Conservation (phyloP, 768 basidiomycete genomes). For the Leucocoprinus leucothites region DNA sequence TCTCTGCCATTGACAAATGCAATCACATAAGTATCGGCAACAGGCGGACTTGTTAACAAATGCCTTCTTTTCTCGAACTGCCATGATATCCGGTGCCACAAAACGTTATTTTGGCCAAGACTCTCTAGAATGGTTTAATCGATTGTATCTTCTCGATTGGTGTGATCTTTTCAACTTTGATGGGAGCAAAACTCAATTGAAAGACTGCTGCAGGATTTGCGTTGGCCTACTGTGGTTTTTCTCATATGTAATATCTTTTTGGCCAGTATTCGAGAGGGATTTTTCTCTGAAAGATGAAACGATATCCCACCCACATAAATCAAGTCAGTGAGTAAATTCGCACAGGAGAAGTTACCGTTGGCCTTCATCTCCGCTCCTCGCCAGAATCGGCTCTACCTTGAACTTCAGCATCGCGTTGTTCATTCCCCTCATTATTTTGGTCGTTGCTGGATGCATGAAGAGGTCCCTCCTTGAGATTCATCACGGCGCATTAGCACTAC, state of each 20-base stretch:
- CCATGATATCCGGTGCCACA: conserved; percentile 11
- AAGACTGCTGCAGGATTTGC: conserved; percentile 24
- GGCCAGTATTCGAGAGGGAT: conserved; percentile 46
- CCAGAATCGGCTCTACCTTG: conserved; percentile 44
- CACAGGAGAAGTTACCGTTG: not conserved
- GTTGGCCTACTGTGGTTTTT: conserved; percentile 41
- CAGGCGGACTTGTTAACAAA: not conserved
- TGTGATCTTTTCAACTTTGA: conserved; percentile 14
- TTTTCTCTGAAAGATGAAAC: conserved; percentile 48
- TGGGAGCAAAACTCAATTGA: not conserved
- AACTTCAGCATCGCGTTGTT: conserved; percentile 47
- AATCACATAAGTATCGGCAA: not conserved
- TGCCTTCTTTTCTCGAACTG: not conserved
- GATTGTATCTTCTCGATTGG: conserved; percentile 56
- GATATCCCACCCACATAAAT: conserved; percentile 48
- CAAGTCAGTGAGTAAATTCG: conserved; percentile 41
- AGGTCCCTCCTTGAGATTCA: conserved; percentile 51
- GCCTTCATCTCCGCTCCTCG: conserved; percentile 1
- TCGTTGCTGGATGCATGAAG: conserved; percentile 33
- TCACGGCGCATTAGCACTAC: conserved; percentile 54
- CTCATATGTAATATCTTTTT: conserved; percentile 31
- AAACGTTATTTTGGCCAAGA: conserved; percentile 33
- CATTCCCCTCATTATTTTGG: conserved; percentile 41
- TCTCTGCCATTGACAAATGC: not conserved
- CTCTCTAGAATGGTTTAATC: conserved; percentile 39